Conservation (phyloP, 164 flowering plant genomes). For the Cinnamomum micranthum region DNA sequence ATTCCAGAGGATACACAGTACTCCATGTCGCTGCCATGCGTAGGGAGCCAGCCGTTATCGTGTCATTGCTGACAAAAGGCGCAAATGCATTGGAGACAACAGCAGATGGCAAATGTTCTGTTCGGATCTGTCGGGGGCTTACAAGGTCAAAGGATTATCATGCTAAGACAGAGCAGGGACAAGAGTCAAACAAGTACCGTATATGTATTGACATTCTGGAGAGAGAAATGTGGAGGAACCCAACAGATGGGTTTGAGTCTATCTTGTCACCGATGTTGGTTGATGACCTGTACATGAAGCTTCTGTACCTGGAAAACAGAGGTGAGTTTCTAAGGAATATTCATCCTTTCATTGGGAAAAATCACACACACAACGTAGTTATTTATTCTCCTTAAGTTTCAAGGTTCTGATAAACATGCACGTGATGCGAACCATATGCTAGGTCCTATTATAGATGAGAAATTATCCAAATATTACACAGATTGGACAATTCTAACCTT, state of each 20-base stretch:
- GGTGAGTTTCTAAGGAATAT: slow-evolving; percentile 27
- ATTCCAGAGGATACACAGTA: slow-evolving; percentile 54
- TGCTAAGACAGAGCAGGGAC: slow-evolving; percentile 45
- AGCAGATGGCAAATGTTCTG: slow-evolving; percentile 50
- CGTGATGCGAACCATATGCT: not conserved
- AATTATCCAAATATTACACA: not conserved
- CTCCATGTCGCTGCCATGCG: slow-evolving; percentile 77
- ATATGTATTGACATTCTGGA: slow-evolving; percentile 66
- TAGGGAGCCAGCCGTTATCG: slow-evolving; percentile 61
- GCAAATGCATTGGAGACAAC: slow-evolving; percentile 52
- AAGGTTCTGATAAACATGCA: not conserved
- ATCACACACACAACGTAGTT: not conserved
- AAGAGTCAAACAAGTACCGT: slow-evolving; percentile 54
- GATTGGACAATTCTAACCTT: not conserved
- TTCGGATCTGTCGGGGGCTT: slow-evolving; percentile 49
- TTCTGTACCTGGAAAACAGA: slow-evolving; percentile 60
- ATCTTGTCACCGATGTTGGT: slow-evolving; percentile 24
- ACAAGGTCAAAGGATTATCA: slow-evolving; percentile 71
- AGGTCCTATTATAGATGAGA: not conserved
- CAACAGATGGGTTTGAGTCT: slow-evolving; percentile 29
- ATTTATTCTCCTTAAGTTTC: not conserved
- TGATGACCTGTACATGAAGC: slow-evolving; percentile 52
- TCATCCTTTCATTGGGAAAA: not conserved
- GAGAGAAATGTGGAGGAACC: slow-evolving; percentile 53
- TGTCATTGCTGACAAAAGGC: slow-evolving; percentile 49